Evolutionary conservation across 108 stramenopile species (phyloP).

Genomic region (Cylindrotheca fusiformis): DNA sequence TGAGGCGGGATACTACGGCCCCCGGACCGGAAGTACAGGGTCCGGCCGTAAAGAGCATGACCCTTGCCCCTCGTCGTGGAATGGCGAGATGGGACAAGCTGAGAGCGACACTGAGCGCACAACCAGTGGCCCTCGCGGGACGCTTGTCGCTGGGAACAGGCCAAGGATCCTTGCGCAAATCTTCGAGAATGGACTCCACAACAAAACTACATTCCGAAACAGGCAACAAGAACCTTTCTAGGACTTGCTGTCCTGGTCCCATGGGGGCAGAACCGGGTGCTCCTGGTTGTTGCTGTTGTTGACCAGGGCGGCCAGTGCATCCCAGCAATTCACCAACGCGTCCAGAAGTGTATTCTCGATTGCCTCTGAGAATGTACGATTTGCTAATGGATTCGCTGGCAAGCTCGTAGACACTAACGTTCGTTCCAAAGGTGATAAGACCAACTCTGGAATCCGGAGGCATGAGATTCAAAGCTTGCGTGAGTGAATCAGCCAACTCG

Average conservation of each 20-base stretch:
- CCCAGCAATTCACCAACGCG: slow-evolving; percentile 88
- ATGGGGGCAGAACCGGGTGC: slow-evolving; percentile 31
- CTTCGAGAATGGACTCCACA: slow-evolving; percentile 94
- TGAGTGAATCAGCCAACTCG: slow-evolving; percentile 91
- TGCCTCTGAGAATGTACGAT: slow-evolving; percentile 91
- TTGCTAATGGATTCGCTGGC: slow-evolving; percentile 91
- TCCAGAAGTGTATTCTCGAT: slow-evolving; percentile 80
- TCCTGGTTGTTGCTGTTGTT: slow-evolving; percentile 27
- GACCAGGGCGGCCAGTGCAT: slow-evolving; percentile 44
- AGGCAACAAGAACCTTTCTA: slow-evolving; percentile 90
- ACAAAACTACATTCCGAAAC: slow-evolving; percentile 91
- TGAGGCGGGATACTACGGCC: slow-evolving; percentile 79
- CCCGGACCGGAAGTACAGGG: slow-evolving; percentile 98
- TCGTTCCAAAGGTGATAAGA: slow-evolving; percentile 96
- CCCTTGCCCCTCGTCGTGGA: slow-evolving; percentile 87
- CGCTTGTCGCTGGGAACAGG: slow-evolving; percentile 90
- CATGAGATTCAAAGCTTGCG: slow-evolving; percentile 91
- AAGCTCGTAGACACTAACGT: slow-evolving; percentile 98
- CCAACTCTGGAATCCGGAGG: slow-evolving; percentile 96
- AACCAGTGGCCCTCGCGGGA: slow-evolving; percentile 91
- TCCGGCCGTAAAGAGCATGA: slow-evolving; percentile 97
- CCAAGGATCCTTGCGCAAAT: slow-evolving; percentile 97
- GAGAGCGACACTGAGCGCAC: slow-evolving; percentile 86
- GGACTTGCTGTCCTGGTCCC: slow-evolving; percentile 62
- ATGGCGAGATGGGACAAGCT: slow-evolving; percentile 88